Base-by-base conservation (phyloP, 1,284 basidiomycete species). In the Irpex sp. region DNA sequence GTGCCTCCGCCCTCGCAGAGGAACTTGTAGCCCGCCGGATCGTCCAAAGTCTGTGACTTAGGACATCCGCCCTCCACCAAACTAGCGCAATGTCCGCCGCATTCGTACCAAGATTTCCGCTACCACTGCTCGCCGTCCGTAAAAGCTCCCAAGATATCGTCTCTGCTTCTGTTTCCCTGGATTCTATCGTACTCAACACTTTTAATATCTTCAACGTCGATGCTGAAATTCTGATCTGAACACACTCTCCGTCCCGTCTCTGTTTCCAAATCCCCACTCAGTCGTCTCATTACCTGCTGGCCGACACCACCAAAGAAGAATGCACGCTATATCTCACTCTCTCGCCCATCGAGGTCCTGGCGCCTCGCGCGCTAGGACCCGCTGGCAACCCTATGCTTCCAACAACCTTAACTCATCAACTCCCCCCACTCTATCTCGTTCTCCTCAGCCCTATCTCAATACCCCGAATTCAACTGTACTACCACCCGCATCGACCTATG, bases 371-470 rank as follows among this genome's bases (percentile, higher is more conserved):
- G 77, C 83, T 56, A 78, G 86, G 73, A 78, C 85, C 70, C 86
- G 88, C 69, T 91, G 89, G 89, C 89, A 92, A 76, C 89, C 89
- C 66, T 91, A 91, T 74, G 72, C 75, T 77, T 68, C 75, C 74
- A 68, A 59, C 47, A 31, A 69, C 74, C 54, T 71, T 72, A 61
- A 67, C 71, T 59, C 76, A 72, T 60, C 75, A 67, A 60, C 71
- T 1, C 33, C 53, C 58, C 71, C 76, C 53, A 67, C 76, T 58
- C 75, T 79, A 56, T 75, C 79, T 68, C 78, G 77, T 69, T 80
- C 84, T 47, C 78, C 82, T 58, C 75, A 81, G 37, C 68, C 78
- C 54, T 83, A 81, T 77, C 77, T 85, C 66, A 79, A 83, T 77
- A 88, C 88, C 68, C 88, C 88, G n/a, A 72, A 81, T 54, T 79